Conservation (phyloP, 768 basidiomycete species). For the Lactarius quietus region DNA sequence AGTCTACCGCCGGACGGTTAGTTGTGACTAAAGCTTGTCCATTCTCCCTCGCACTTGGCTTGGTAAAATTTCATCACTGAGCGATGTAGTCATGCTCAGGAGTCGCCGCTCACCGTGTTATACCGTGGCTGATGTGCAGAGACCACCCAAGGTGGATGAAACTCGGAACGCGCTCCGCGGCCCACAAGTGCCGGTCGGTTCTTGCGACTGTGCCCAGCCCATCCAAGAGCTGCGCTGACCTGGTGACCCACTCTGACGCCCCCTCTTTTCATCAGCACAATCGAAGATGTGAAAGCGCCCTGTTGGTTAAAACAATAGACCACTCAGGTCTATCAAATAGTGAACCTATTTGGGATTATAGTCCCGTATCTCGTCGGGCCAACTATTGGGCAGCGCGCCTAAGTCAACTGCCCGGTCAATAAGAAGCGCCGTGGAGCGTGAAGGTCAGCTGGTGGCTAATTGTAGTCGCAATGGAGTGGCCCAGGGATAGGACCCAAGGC, state of each 20-base stretch:
- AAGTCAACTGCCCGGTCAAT: neutral
- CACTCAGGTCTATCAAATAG: neutral
- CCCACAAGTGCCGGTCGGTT: conserved; percentile 5
- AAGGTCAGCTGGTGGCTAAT: conserved; percentile 3
- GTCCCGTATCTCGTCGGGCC: neutral
- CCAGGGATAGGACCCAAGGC: neutral
- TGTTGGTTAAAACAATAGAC: neutral
- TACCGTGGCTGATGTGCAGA: conserved; percentile 5
- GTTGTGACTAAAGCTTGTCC: neutral
- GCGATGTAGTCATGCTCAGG: neutral
- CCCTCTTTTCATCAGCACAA: neutral
- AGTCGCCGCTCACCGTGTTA: neutral
- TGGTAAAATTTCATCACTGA: neutral
- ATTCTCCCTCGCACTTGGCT: neutral
- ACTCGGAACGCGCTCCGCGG: neutral
- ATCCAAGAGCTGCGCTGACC: neutral
- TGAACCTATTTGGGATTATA: conserved; percentile 1
- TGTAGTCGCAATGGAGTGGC: neutral
- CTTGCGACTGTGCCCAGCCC: neutral
- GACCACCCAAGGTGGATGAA: neutral
- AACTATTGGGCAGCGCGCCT: neutral
- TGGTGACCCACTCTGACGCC: neutral
- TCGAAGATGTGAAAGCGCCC: neutral
- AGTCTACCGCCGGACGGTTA: neutral
- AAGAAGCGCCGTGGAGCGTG: neutral